Conservation (phyloP, 2,329 filamentous ascomycete species). For the Oidium heveae region DNA sequence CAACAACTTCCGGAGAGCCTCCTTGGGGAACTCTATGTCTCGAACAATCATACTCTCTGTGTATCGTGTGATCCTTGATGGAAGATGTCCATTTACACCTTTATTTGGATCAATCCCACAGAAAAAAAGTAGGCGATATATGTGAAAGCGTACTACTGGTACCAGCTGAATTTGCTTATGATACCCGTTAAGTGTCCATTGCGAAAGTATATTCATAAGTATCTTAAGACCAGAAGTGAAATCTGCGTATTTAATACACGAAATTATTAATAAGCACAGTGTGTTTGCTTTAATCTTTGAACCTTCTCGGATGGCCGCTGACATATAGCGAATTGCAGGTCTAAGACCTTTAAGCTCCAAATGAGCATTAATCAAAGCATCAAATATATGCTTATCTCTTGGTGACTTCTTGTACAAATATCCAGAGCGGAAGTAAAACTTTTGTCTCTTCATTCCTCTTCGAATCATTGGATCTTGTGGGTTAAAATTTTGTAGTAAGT, state of each 20-base stretch:
- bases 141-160: constrained; percentile 4
- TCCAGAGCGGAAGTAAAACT: background rate
- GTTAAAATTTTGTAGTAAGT: constrained; percentile 10
- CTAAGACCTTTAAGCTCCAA: constrained; percentile 6
- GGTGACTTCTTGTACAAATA: constrained; percentile 6
- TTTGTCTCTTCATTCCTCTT: background rate
- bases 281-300: constrained; percentile 5
- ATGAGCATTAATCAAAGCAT: constrained; percentile 10
- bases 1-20: constrained; percentile 1
- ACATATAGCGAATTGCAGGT: constrained; percentile 8
- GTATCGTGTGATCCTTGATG: background rate
- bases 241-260: constrained; percentile 8
- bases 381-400: constrained; percentile 9
- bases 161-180: constrained; percentile 3
- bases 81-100: background rate
- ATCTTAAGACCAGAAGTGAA: constrained; percentile 7
- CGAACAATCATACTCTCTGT: background rate
- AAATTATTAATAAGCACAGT: constrained; percentile 6
- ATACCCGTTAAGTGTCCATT: constrained; percentile 4
- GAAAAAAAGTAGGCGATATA: constrained; percentile 7
- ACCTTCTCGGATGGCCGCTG: constrained; percentile 10
- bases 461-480: constrained; percentile 8
- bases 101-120: background rate
- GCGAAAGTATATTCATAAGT: constrained; percentile 6
- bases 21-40: background rate